Base-by-base conservation (phyloP, 257 asterid species). In the Anisodus acutangulus region DNA sequence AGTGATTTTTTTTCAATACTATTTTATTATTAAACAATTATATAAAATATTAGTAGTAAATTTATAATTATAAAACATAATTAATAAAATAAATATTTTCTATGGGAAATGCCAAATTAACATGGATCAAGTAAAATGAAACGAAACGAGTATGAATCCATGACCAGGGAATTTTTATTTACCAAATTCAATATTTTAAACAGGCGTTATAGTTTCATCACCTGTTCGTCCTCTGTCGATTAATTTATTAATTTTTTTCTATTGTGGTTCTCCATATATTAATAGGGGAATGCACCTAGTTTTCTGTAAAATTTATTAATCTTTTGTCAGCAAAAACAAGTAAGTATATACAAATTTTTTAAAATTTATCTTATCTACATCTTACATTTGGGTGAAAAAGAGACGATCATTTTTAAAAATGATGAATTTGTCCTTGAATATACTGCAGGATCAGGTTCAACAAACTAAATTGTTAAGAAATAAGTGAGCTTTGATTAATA, bases 381-480 rank as follows among this genome's bases (percentile, higher is more conserved):
- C 17, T 74, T 0, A 49, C 8, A 13, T 49, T 62, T n/a, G 16
- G 58, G 4, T 13, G 22, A n/a, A 59, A n/a, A 59, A 16, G 26
- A 17, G 10, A 17, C 26, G 31, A n/a, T 59, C 17, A 5, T 2
- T 26, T 22, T 8, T 3, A 22, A 2, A 72, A 9, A 19, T 49
- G 0, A 49, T 9, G 22, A 5, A 64, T 2, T 31, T 62, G 12
- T 63, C 22, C 31, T 11, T 71, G 31, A 31, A 60, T 19, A 74
- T 47, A 47, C 60, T 74, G 11, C 53, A 5, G 22, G 39, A 13
- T 35, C 8, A 41, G 13, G 22, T 9, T 70, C 41, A 81, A 79
- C 60, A 78, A 80, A 35, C 62, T 70, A 35, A 83, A 82, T 82
- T 54, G 59, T 68, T 74, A 12, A 53, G 76, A 84, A 19, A 16